phyloP scores from a whole-genome alignment of 2,329 filamentous ascomycete genomes.

The Macrophomina phaseolina region DNA sequence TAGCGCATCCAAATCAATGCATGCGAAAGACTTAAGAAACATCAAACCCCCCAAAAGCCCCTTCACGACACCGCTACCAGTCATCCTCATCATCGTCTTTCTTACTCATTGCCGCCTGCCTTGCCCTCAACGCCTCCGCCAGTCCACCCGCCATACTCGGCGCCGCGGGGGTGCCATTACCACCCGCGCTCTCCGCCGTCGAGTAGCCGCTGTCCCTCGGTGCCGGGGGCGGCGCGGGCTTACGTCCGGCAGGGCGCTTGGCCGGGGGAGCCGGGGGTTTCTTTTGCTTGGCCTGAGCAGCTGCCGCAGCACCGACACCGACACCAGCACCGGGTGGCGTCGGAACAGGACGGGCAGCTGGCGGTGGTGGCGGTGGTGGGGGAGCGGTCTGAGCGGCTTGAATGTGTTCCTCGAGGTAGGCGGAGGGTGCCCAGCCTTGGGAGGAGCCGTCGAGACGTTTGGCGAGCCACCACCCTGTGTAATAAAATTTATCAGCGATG shows the following conservation, averaged over 20 bases:
- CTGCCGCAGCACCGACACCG: conserved; percentile 48
- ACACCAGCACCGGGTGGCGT: conserved; percentile 50
- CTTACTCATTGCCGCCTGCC: conserved; percentile 56
- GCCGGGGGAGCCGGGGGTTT: conserved; percentile 77
- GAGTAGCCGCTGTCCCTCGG: conserved; percentile 69
- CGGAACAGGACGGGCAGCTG: conserved; percentile 53
- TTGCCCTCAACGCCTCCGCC: conserved; percentile 56
- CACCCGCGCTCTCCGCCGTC: conserved; percentile 35
- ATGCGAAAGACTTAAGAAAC: neutral
- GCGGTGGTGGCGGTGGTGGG: conserved; percentile 61
- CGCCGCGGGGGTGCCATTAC: conserved; percentile 37
- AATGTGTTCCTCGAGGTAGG: conserved; percentile 87
- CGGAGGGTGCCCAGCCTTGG: conserved; percentile 94
- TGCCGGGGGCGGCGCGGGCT: conserved; percentile 69
- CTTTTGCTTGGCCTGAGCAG: conserved; percentile 51
- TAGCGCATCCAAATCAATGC: too few relatives aligned
- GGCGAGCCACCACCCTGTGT: conserved; percentile 91
- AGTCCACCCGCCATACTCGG: conserved; percentile 56
- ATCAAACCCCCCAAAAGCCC: neutral
- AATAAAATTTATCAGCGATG: neutral
- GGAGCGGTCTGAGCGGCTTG: conserved; percentile 55
- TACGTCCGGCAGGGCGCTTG: conserved; percentile 75
- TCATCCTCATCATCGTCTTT: conserved; percentile 46
- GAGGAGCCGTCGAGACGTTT: conserved; percentile 70
- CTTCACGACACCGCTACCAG: conserved; percentile 31